Conservation (phyloP, 23 red algal species). For the Gracilariopsis chorda region DNA sequence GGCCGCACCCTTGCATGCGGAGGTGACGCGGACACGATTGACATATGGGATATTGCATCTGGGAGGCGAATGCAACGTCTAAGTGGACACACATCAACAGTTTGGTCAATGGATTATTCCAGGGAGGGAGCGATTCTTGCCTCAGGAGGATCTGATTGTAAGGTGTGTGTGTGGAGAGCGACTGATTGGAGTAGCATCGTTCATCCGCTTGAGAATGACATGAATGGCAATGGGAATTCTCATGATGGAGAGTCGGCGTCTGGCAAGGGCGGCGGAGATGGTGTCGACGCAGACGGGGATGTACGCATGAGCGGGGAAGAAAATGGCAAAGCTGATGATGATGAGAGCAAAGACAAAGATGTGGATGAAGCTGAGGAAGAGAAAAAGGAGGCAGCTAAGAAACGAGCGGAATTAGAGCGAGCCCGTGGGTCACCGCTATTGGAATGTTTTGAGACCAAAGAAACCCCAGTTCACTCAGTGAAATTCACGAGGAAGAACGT, state of each 20-base stretch:
- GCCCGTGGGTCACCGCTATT: not conserved
- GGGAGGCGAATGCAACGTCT: constrained; percentile 44
- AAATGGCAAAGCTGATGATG: not conserved
- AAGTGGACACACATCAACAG: constrained; percentile 61
- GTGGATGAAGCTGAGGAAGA: not conserved
- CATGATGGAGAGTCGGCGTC: not conserved
- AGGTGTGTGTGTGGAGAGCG: constrained; percentile 63
- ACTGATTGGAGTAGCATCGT: constrained; percentile 9
- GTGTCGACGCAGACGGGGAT: not conserved
- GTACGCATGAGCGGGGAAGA: not conserved
- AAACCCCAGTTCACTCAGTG: constrained; percentile 69
- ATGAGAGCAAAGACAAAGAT: not conserved
- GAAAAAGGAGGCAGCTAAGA: constrained; percentile 11
- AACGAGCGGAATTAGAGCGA: not conserved
- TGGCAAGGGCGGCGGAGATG: not conserved
- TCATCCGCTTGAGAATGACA: constrained; percentile 8
- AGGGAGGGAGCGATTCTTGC: constrained; percentile 56
- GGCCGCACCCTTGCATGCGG: constrained; percentile 69
- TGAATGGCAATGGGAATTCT: not conserved
- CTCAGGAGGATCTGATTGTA: constrained; percentile 52
- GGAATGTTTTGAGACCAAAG: constrained; percentile 73
- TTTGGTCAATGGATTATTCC: constrained; percentile 74
- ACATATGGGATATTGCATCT: constrained; percentile 81
- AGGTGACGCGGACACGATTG: constrained; percentile 55
- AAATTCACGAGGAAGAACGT: constrained; percentile 86